Percentiles rank a stretch among this genome's conserved stretches.
These are phyloP conservation scores for Coffea canephora DNA, from an alignment of 257 asterid species.

Conservation along the genomic window DNA sequence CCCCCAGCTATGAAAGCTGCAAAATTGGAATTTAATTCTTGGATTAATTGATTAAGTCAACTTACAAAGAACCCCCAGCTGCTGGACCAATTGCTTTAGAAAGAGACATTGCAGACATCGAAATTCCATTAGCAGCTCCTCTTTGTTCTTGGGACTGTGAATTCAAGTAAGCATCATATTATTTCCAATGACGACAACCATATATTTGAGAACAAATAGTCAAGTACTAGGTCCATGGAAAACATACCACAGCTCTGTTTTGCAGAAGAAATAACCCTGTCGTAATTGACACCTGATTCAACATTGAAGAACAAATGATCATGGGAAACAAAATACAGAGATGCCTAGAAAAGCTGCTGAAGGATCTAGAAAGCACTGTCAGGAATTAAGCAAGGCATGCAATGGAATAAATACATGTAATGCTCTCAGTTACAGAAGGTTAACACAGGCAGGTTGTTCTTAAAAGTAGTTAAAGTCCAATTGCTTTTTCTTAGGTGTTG, in stretches of 20 bases:
- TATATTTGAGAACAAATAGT: background rate
- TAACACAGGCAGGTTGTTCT: background rate
- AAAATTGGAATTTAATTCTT: background rate
- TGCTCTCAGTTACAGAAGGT: background rate
- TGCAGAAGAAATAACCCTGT: constrained; percentile 77
- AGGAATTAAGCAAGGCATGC: background rate
- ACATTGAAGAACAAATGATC: background rate
- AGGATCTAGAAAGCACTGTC: background rate
- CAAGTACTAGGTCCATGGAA: background rate
- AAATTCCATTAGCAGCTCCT: constrained; percentile 87
- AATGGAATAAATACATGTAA: background rate
- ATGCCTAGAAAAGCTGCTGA: background rate
- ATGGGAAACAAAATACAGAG: background rate
- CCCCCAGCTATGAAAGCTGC: background rate
- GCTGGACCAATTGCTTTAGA: constrained; percentile 79
- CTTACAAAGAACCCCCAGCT: constrained; percentile 73
- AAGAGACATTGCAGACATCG: constrained; percentile 71
- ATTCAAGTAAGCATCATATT: background rate
- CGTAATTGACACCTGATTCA: constrained; percentile 58
- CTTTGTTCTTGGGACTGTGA: constrained; percentile 72
- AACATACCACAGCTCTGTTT: constrained; percentile 77
- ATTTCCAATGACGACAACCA: background rate
- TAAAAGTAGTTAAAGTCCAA: background rate
- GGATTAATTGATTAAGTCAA: background rate
- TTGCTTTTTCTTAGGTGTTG: too few species aligned